Conservation (phyloP, 116 monocot genomes). For the Iris pallida region DNA sequence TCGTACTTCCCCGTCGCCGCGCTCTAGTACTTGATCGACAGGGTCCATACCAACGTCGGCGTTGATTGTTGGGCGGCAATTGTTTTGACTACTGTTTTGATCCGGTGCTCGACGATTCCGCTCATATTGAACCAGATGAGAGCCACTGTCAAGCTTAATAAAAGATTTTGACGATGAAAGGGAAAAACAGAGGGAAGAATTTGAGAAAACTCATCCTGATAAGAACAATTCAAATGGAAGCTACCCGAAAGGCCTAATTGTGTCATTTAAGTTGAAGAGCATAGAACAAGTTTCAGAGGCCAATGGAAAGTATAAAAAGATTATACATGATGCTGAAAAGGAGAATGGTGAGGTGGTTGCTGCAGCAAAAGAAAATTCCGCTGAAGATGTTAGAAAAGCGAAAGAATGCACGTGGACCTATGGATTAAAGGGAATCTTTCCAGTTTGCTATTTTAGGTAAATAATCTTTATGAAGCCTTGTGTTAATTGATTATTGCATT, state of each 20-base stretch:
- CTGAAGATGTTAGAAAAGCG: conserved; percentile 4
- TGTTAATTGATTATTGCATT: no score
- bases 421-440: no score
- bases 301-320: not conserved
- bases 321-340: conserved; percentile 23
- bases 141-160: conserved; percentile 43
- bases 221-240: no score
- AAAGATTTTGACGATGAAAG: conserved; percentile 83
- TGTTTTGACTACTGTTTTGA: conserved; percentile 58
- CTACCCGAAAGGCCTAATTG: conserved; percentile 80
- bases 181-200: conserved; percentile 21
- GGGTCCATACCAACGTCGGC: conserved; percentile 63
- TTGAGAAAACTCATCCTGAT: conserved; percentile 26
- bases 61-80: conserved; percentile 90
- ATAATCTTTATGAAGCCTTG: no score
- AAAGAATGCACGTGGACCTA: no score
- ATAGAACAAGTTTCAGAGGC: conserved; percentile 8
- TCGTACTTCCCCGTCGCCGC: conserved; percentile 38
- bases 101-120: conserved; percentile 44
- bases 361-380: conserved; percentile 3
- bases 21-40: conserved; percentile 49
- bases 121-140: conserved; percentile 56
- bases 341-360: conserved; percentile 2
- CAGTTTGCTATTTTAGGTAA: no score
- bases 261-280: conserved; percentile 68